Evolutionary conservation across 2,329 filamentous ascomycete genomes (phyloP), one percentile per base, ranked within the genome.

Genomic region (Didymella pinodella): DNA sequence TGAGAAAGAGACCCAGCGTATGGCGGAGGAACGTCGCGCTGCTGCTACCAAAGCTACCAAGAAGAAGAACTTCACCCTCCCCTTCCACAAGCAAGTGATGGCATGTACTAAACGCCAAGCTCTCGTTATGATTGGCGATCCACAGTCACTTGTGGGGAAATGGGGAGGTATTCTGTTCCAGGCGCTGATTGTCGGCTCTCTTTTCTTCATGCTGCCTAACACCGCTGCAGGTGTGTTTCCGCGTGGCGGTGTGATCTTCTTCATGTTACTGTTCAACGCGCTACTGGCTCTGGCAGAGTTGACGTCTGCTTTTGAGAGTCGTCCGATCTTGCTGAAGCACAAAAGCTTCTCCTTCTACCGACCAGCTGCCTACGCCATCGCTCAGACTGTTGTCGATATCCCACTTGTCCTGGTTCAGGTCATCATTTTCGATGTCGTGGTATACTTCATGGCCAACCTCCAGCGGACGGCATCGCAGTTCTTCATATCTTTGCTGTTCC

Each of bases 311-410:
- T 91, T 90, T 63, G 76, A 82, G 47, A 84, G 83, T 22, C 84
- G 88, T 44, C 88, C 87, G 0, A 89, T 91, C 55, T 75, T 91
- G 38, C 77, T 89, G 52, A 90, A 90, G 72, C 88, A 91, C 74
- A 90, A 90, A 69, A 86, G 83, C 25, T 90, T 90, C 63, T 87
- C 86, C 0, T 90, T 90, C 72, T 90, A 90, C 63, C 85, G 84
- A 4, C 86, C 86, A 2, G 80, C 85, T 0, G 86, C 86, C 18
- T 86, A 83, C 47, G 85, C 85, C 7, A 76, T 87, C 14, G 84
- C 85, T 0, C 84, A 86, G 59, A 85, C 84, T 0, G 78, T 85
- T 3, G 81, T 85, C 29, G 84, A 89, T 65, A 72, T 86, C 0
- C 86, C 86, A 0, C 74, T 87, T 8, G 82, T 87, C 0, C 74